A percentile compares a stretch with the other conserved stretches of the same genome.
phyloP scores from a whole-genome alignment of 129 eudicot genomes.

The Smallanthus sonchifolius region DNA sequence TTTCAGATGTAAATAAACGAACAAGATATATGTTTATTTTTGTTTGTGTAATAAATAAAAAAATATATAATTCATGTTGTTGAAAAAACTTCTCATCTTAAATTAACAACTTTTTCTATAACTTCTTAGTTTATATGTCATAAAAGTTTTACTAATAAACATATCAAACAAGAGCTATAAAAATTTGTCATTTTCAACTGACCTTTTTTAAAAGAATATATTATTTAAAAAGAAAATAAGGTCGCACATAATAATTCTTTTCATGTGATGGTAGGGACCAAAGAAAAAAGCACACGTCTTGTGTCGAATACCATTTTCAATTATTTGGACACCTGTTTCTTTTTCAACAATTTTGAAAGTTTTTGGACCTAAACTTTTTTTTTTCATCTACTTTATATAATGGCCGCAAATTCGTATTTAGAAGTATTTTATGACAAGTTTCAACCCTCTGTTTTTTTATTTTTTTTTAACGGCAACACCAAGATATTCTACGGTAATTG shows the following conservation, averaged over 20 bases:
- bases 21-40: too few species aligned
- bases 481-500: too few species aligned
- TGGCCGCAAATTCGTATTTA: background rate
- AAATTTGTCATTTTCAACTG: background rate
- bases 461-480: too few species aligned
- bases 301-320: constrained; percentile 12
- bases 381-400: background rate
- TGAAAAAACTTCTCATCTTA: too few species aligned
- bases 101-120: too few species aligned
- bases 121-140: too few species aligned
- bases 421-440: background rate
- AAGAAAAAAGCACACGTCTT: constrained; percentile 33
- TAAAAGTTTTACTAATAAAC: background rate
- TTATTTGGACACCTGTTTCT: constrained; percentile 22
- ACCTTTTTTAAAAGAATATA: background rate
- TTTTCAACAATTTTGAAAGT: background rate
- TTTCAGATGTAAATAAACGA: too few species aligned
- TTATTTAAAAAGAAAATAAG: background rate
- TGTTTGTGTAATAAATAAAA: too few species aligned
- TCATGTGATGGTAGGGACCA: constrained; percentile 27
- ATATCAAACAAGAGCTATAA: background rate
- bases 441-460: too few species aligned
- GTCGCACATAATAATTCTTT: constrained; percentile 10
- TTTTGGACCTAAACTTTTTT: constrained; percentile 15
- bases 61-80: too few species aligned